phyloP scores from a whole-genome alignment of 1,139 yeast species.

The Yamadazyma atmosphaerica region DNA sequence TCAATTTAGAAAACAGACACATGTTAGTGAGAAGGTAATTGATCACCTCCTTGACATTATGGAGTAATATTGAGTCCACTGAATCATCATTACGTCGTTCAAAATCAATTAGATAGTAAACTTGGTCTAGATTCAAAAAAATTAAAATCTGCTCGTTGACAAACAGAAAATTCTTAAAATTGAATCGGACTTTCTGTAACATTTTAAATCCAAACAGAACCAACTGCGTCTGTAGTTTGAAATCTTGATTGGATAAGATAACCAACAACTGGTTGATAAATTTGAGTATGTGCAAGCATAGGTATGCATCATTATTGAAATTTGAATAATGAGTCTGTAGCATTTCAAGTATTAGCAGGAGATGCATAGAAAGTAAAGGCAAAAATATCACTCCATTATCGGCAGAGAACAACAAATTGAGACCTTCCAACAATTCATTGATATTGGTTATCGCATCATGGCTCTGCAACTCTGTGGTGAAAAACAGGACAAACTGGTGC shows the following conservation, averaged over 20 bases:
- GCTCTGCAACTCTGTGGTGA: background rate
- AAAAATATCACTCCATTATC: background rate
- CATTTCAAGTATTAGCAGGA: background rate
- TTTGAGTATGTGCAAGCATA: slow-evolving; percentile 5
- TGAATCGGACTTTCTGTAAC: slow-evolving; percentile 6
- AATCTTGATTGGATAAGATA: slow-evolving; percentile 10
- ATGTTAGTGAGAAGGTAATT: background rate
- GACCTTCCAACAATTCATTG: slow-evolving; percentile 6
- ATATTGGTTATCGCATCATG: background rate
- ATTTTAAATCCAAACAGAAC: slow-evolving; percentile 10
- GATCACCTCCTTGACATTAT: background rate
- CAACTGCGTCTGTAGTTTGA: slow-evolving; percentile 1
- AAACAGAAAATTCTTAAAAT: slow-evolving; percentile 7
- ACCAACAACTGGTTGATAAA: slow-evolving; percentile 12
- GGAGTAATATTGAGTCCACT: background rate
- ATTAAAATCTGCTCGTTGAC: slow-evolving; percentile 11
- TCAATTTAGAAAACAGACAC: slow-evolving; percentile 1
- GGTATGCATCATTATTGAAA: background rate
- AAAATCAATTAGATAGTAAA: slow-evolving; percentile 5
- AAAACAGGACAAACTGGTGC: slow-evolving; percentile 8
- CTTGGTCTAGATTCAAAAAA: slow-evolving; percentile 14
- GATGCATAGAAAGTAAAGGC: background rate
- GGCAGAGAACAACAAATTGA: slow-evolving; percentile 1
- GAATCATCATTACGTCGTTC: background rate
- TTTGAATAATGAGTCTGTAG: background rate